A percentile compares a stretch with the other conserved stretches of the same genome.
Evolutionary conservation across 1,284 basidiomycete species (phyloP).

Genomic region (Inonotus hispidus): DNA sequence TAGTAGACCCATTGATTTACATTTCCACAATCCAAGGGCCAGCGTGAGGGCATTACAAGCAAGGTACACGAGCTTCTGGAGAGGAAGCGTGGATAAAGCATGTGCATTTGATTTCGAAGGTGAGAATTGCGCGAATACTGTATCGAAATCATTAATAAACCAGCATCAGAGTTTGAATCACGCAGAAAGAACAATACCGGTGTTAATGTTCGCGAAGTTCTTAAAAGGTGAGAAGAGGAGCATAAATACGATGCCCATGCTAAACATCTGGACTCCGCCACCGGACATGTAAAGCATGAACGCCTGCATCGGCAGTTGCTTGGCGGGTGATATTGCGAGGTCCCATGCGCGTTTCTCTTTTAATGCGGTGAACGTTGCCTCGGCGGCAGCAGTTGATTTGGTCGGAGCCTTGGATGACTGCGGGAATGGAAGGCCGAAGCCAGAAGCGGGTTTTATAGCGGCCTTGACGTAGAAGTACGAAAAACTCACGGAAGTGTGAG

Average conservation of each 20-base stretch:
- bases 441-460: background rate
- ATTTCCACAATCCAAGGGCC: conserved; percentile 84
- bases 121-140: conserved; percentile 64
- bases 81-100: conserved; percentile 45
- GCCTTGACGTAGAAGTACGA: background rate
- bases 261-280: conserved; percentile 88
- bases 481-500: conserved; percentile 12
- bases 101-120: conserved; percentile 48
- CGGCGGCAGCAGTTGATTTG: conserved; percentile 33
- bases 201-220: conserved; percentile 71
- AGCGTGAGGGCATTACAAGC: conserved; percentile 70
- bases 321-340: conserved; percentile 76
- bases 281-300: conserved; percentile 98
- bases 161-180: conserved; percentile 9
- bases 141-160: background rate
- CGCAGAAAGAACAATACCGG: conserved; percentile 43
- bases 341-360: conserved; percentile 87
- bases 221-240: conserved; percentile 77
- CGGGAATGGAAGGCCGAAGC: background rate
- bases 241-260: conserved; percentile 91
- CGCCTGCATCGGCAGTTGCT: conserved; percentile 88
- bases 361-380: conserved; percentile 53
- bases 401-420: conserved; percentile 30
- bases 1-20: conserved; percentile 82
- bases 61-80: conserved; percentile 68